Evolutionary conservation across 2,329 filamentous ascomycete genomes (phyloP).

Genomic region (Sphaerostilbella broomeana): DNA sequence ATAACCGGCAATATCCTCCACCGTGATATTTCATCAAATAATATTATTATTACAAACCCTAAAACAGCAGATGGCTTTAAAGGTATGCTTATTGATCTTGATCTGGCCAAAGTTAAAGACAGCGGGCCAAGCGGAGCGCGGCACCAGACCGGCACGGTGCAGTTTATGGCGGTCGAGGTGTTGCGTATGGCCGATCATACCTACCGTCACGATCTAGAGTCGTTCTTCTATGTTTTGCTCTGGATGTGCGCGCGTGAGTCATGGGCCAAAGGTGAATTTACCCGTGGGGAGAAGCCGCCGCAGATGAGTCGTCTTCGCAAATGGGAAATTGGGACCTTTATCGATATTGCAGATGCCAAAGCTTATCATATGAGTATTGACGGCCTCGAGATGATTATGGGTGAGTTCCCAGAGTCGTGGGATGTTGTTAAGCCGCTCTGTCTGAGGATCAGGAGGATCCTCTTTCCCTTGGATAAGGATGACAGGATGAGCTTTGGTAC

Average conservation of each 20-base stretch:
- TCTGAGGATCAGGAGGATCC: conserved; percentile 11
- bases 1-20: conserved; percentile 4
- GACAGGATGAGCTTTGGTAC: conserved; percentile 9
- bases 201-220: conserved; percentile 15
- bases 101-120: conserved; percentile 15
- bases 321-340: conserved; percentile 14
- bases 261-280: no score
- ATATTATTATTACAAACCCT: conserved; percentile 12
- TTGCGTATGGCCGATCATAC: conserved; percentile 24
- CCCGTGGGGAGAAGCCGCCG: conserved; percentile 11
- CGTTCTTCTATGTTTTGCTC: conserved; percentile 13
- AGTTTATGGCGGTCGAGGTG: conserved; percentile 31
- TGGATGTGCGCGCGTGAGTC: conserved; percentile 13
- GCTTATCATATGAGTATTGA: conserved; percentile 8
- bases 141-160: conserved; percentile 24
- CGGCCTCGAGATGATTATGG: conserved; percentile 10
- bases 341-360: conserved; percentile 7
- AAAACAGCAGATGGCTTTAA: conserved; percentile 9
- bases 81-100: conserved; percentile 13
- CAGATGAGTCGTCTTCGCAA: conserved; percentile 3
- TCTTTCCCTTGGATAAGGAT: conserved; percentile 11
- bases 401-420: conserved; percentile 14
- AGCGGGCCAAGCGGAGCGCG: conserved; percentile 18
- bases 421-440: conserved; percentile 17
- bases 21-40: conserved; percentile 11